These are phyloP conservation scores for Aureobasidium sp. DNA, from an alignment of 2,329 filamentous ascomycete genomes.

Conservation along the genomic window DNA sequence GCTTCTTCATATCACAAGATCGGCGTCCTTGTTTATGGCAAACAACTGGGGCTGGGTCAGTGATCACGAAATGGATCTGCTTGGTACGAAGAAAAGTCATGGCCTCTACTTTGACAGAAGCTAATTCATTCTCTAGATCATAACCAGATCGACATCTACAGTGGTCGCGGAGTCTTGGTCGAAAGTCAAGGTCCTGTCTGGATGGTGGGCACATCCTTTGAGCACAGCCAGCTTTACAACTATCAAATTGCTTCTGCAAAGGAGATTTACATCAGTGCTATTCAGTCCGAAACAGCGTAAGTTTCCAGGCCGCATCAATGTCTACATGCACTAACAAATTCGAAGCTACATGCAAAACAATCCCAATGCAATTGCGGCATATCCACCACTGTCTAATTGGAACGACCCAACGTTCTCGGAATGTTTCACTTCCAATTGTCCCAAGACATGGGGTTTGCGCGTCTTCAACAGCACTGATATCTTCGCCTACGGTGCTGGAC, in stretches of 20 bases:
- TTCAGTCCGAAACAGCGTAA: constrained; percentile 85
- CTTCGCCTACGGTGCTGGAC: constrained; percentile 61
- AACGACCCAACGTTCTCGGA: constrained; percentile 61
- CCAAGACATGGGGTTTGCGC: constrained; percentile 70
- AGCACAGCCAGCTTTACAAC: constrained; percentile 59
- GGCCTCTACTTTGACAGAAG: neutral
- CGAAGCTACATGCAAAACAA: constrained; percentile 64
- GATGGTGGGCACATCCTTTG: constrained; percentile 59
- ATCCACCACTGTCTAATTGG: constrained; percentile 48
- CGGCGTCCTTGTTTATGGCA: constrained; percentile 64
- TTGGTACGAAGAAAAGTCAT: constrained; percentile 24
- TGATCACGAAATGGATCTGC: constrained; percentile 78
- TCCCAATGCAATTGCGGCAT: constrained; percentile 61
- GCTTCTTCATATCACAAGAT: constrained; percentile 39
- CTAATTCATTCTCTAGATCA: constrained; percentile 39
- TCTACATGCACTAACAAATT: neutral
- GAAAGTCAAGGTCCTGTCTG: constrained; percentile 44
- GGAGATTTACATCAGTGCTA: constrained; percentile 72
- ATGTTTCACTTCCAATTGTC: constrained; percentile 48
- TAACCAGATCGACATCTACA: constrained; percentile 73
- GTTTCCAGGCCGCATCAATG: constrained; percentile 13
- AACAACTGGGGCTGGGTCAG: constrained; percentile 91
- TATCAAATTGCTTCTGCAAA: constrained; percentile 73
- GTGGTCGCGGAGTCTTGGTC: constrained; percentile 70
- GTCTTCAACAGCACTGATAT: constrained; percentile 58